Evolutionary conservation across 768 basidiomycete species (phyloP).

Genomic region (Lactifluus pinguis): DNA sequence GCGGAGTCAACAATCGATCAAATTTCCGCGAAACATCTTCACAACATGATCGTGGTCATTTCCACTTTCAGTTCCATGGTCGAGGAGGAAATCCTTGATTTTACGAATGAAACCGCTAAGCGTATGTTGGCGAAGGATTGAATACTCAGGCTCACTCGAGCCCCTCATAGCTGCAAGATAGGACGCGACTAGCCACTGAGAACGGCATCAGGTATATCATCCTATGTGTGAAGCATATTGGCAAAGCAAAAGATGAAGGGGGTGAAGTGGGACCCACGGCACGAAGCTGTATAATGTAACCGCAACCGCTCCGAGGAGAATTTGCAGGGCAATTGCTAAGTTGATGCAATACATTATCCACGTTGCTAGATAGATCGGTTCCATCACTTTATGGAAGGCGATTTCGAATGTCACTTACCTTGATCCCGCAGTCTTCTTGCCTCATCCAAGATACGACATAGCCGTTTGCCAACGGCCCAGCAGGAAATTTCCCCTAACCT

Average conservation of each 20-base stretch:
- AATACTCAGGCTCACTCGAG: constrained; percentile 58
- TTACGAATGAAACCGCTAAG: constrained; percentile 59
- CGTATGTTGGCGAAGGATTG: constrained; percentile 45
- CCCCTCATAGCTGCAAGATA: constrained; percentile 65
- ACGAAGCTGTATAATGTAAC: constrained; percentile 18
- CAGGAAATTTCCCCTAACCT: too few species aligned
- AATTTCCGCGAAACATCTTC: constrained; percentile 31
- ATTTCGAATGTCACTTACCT: neutral
- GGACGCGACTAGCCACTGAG: constrained; percentile 50
- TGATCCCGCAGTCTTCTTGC: neutral
- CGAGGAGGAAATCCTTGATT: constrained; percentile 45
- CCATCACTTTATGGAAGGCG: neutral
- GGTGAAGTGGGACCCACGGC: neutral
- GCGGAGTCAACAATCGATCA: constrained; percentile 32
- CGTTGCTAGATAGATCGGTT: neutral
- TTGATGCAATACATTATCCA: constrained; percentile 15
- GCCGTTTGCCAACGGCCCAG: too few species aligned
- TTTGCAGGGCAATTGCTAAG: constrained; percentile 21
- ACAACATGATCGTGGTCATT: constrained; percentile 32
- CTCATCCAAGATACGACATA: too few species aligned
- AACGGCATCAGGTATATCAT: constrained; percentile 29
- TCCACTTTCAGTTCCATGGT: constrained; percentile 32
- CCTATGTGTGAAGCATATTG: constrained; percentile 12
- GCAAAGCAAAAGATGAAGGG: neutral
- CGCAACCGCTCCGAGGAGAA: constrained; percentile 20